Base-by-base conservation (phyloP, 805 yeast genomes). In the Nakazawaea ernobii region DNA sequence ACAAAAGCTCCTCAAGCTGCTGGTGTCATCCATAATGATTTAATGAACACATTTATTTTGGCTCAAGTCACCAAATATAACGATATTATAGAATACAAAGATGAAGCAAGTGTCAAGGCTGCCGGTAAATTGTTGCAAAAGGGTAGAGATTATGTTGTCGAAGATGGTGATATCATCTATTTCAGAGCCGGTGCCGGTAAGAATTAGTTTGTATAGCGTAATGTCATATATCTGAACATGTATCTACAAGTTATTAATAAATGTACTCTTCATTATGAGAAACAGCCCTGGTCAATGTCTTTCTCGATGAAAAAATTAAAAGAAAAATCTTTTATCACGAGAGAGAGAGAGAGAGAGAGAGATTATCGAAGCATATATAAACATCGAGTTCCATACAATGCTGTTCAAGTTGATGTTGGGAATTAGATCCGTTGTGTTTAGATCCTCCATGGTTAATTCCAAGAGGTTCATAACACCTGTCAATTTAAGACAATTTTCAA, bases 1-100 rank as follows among this genome's bases (percentile, higher is more conserved):
- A 76, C 85, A 14, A 76, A 79, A 33, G 96, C 95, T 1, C 91
- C 92, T 35, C 86, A 86, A 52, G 96, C 95, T 2, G 97, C 97
- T 0, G 95, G 91, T 20, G 83, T 84, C 32, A 90, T 90, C 50
- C 97, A 90, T 62, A 84, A 88, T 7, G 97, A 89, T 62, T 67
- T 89, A 47, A 82, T 84, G 67, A 79, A 82, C 57, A 86, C 95
- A 0, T 90, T 90, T 61, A 79, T 90, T 41, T 77, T 79, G 59
- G 95, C 94, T 8, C 80, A 82, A 49, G 86, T 90, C 28, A 74
- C 78, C 59, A 84, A 84, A 57, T 84, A 75, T 61, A 71, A 75
- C 5, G 94, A 86, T 56, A 64, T 84, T 46, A 57, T 63, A 8
- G 76, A 71, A 32, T 74, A 71, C 27, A 75, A 82, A 50, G 78